A percentile compares a stretch with the other conserved stretches of the same genome.
phyloP scores from a whole-genome alignment of 345 rosid genomes.

The Carallia brachiata region DNA sequence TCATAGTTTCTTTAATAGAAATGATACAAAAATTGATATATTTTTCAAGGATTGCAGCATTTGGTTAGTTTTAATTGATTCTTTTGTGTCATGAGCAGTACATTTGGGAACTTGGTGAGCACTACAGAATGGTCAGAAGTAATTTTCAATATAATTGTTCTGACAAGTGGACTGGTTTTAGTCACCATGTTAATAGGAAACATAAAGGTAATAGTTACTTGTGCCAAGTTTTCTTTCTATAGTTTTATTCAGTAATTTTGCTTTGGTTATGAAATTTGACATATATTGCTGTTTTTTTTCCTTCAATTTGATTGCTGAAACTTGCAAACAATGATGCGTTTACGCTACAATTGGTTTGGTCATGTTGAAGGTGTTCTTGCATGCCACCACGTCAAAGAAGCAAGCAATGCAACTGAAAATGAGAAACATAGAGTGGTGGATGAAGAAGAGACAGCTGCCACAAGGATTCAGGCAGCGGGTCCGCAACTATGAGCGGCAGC shows the following conservation, averaged over 20 bases:
- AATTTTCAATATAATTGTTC: conserved; percentile 88
- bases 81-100: conserved; percentile 40
- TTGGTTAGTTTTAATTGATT: background rate
- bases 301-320: too few relatives aligned
- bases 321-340: background rate
- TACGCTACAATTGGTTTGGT: background rate
- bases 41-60: too few relatives aligned
- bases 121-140: conserved; percentile 96
- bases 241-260: background rate
- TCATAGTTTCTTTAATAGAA: background rate
- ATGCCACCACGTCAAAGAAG: conserved; percentile 91
- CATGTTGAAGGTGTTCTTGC: conserved; percentile 62
- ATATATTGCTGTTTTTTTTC: too few relatives aligned
- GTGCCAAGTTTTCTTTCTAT: too few relatives aligned
- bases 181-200: conserved; percentile 98
- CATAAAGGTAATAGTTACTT: conserved; percentile 59
- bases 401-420: conserved; percentile 97
- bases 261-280: too few relatives aligned
- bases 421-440: conserved; percentile 99
- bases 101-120: conserved; percentile 91
- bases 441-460: conserved; percentile 86
- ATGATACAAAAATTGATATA: too few relatives aligned
- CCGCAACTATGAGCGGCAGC: conserved; percentile 84
- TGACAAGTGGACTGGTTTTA: conserved; percentile 85
- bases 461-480: conserved; percentile 81